Percentiles rank a stretch among this genome's conserved stretches.
Conservation (phyloP, 2,329 filamentous ascomycete genomes). For the Epichloe scottii region DNA sequence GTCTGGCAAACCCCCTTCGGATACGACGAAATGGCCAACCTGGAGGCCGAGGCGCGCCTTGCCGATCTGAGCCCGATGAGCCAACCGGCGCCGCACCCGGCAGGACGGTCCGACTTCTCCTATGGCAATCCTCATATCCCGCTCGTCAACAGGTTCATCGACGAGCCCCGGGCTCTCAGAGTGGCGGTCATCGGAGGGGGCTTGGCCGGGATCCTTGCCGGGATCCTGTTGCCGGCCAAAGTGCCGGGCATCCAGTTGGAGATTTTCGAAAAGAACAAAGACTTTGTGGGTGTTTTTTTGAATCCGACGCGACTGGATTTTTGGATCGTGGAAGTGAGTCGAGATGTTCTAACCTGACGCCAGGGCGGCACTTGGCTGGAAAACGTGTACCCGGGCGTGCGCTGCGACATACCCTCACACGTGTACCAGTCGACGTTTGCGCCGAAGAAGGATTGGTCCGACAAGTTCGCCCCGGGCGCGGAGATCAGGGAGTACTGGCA, state of each 20-base stretch:
- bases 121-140: not conserved
- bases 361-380: slow-evolving; percentile 42
- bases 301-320: too few species aligned
- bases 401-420: slow-evolving; percentile 57
- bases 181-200: slow-evolving; percentile 27
- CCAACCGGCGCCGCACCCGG: not conserved
- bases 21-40: not conserved
- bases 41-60: not conserved
- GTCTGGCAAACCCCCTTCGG: not conserved
- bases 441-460: slow-evolving; percentile 56
- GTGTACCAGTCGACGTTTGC: slow-evolving; percentile 58
- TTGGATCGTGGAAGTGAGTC: too few species aligned
- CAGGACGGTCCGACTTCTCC: not conserved
- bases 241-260: slow-evolving; percentile 53
- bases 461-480: slow-evolving; percentile 51
- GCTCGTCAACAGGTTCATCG: slow-evolving; percentile 21
- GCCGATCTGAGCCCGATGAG: not conserved
- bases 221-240: slow-evolving; percentile 53
- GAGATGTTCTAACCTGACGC: not conserved
- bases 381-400: slow-evolving; percentile 49
- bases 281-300: slow-evolving; percentile 43
- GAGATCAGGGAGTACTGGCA: slow-evolving; percentile 61
- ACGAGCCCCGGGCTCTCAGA: slow-evolving; percentile 21
- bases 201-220: slow-evolving; percentile 35
- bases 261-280: slow-evolving; percentile 56